Evolutionary conservation across 768 basidiomycete genomes (phyloP).

Genomic region (Boletales sp.): DNA sequence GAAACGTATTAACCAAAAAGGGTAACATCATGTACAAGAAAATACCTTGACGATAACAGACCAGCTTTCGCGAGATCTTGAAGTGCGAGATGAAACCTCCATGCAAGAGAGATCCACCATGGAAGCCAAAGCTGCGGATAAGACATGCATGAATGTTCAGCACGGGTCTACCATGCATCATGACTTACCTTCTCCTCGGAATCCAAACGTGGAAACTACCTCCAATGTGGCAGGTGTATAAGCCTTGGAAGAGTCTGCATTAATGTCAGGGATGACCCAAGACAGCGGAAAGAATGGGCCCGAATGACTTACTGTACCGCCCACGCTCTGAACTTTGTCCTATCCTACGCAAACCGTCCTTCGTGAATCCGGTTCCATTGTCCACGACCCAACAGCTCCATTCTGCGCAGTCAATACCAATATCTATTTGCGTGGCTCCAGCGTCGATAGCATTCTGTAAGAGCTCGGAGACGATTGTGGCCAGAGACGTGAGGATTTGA

Average conservation of each 20-base stretch:
- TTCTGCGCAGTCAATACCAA: constrained; percentile 69
- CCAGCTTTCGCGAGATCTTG: constrained; percentile 60
- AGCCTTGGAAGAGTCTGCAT: constrained; percentile 69
- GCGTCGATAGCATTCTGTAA: constrained; percentile 91
- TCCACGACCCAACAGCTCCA: constrained; percentile 88
- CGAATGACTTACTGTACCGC: constrained; percentile 61
- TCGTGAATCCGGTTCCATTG: constrained; percentile 74
- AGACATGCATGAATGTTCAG: constrained; percentile 8
- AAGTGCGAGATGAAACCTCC: constrained; percentile 79
- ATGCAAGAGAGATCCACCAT: constrained; percentile 74
- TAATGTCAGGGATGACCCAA: background rate
- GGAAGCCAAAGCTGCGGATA: constrained; percentile 70
- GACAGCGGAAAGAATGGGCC: background rate
- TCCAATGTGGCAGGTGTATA: constrained; percentile 50
- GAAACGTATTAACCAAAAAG: background rate
- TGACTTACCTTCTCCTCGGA: constrained; percentile 83
- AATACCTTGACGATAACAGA: constrained; percentile 75
- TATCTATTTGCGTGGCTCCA: constrained; percentile 59
- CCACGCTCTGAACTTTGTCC: constrained; percentile 48
- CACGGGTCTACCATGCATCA: background rate
- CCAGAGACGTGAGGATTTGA: constrained; percentile 77
- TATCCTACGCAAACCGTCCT: constrained; percentile 53
- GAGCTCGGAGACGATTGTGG: constrained; percentile 79
- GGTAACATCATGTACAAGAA: background rate
- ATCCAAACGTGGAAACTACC: constrained; percentile 71